Conservation (phyloP, 31 red algal genomes). For the Asparagopsis taxiformis region DNA sequence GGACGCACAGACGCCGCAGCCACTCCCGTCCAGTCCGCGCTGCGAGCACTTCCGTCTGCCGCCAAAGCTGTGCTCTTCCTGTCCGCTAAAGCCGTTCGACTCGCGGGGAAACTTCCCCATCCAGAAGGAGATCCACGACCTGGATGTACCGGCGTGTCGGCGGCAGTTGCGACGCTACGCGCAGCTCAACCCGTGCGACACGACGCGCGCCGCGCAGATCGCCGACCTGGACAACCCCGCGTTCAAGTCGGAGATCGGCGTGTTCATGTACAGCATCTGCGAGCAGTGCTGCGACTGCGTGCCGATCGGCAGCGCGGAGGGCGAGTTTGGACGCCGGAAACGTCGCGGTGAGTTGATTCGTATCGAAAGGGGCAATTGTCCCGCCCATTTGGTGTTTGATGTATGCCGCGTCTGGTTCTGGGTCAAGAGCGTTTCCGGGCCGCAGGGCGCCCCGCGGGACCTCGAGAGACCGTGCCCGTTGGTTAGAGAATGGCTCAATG, state of each 20-base stretch:
- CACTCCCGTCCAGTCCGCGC: no score
- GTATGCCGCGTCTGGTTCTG: no score
- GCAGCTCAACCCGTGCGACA: not conserved
- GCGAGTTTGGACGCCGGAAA: not conserved
- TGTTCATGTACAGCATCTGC: not conserved
- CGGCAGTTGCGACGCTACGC: not conserved
- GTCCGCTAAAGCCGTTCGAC: no score
- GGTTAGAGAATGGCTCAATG: no score
- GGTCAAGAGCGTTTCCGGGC: no score
- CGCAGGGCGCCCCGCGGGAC: no score
- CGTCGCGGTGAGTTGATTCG: not conserved
- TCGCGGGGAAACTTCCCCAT: no score
- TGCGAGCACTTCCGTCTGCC: no score
- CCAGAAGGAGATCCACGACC: not conserved
- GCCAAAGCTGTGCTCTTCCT: no score
- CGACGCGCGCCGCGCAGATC: not conserved
- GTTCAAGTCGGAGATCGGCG: not conserved
- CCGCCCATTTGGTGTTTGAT: not conserved
- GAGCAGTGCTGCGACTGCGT: not conserved
- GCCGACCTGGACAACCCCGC: not conserved
- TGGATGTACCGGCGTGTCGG: not conserved
- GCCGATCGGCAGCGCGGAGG: not conserved
- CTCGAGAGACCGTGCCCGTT: no score
- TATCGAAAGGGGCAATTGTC: not conserved
- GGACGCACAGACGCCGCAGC: no score